phyloP scores from a whole-genome alignment of 2,329 filamentous ascomycete genomes.

The Penicillium sp. region DNA sequence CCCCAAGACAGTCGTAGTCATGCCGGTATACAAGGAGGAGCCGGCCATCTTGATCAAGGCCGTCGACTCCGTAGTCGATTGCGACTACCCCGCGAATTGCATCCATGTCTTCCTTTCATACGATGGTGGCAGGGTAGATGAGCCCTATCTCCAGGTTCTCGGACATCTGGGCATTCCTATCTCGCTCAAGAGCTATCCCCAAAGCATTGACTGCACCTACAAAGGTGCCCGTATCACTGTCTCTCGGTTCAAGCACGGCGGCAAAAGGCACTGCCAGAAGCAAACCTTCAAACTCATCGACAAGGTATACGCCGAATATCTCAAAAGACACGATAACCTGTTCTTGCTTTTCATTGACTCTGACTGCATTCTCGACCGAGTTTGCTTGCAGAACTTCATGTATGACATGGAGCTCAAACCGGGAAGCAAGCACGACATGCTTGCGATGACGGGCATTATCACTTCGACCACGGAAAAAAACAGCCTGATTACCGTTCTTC shows the following conservation, averaged over 20 bases:
- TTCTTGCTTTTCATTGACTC: constrained; percentile 98
- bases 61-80: constrained; percentile 87
- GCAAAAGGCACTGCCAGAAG: constrained; percentile 93
- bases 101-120: constrained; percentile 96
- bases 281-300: constrained; percentile 91
- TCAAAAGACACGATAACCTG: constrained; percentile 84
- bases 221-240: constrained; percentile 81
- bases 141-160: constrained; percentile 84
- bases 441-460: constrained; percentile 97
- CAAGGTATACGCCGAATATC: constrained; percentile 83
- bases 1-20: constrained; percentile 92
- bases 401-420: constrained; percentile 98
- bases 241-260: constrained; percentile 88
- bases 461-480: constrained; percentile 89
- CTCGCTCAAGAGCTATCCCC: constrained; percentile 72
- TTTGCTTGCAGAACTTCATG: constrained; percentile 95
- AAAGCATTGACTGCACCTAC: constrained; percentile 88
- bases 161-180: constrained; percentile 80
- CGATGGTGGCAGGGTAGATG: constrained; percentile 85
- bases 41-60: constrained; percentile 82
- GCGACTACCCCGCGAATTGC: constrained; percentile 88
- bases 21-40: constrained; percentile 95
- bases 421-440: constrained; percentile 86
- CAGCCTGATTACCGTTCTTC: constrained; percentile 84
- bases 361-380: constrained; percentile 87